phyloP scores from a whole-genome alignment of 805 yeast genomes.

The Schwanniomyces pseudopolymorphus region DNA sequence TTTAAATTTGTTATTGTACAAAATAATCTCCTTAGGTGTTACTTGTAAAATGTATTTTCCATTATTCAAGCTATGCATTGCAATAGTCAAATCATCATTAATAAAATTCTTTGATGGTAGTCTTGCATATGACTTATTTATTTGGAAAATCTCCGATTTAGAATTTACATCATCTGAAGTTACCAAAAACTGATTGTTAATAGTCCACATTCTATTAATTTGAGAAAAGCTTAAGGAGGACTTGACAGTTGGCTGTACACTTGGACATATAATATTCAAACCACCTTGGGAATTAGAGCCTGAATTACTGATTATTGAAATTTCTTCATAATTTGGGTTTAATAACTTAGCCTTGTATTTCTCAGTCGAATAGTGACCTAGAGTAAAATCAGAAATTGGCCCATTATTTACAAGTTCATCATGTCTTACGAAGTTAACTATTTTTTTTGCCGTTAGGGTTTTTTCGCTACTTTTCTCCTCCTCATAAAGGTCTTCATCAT shows the following conservation, averaged over 20 bases:
- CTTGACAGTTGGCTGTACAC: slow-evolving; percentile 65
- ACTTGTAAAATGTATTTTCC: slow-evolving; percentile 71
- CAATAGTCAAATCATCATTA: slow-evolving; percentile 61
- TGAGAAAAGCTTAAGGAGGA: slow-evolving; percentile 71
- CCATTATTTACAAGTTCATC: slow-evolving; percentile 68
- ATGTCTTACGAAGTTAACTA: slow-evolving; percentile 38
- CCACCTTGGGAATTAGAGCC: slow-evolving; percentile 60
- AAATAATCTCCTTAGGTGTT: slow-evolving; percentile 59
- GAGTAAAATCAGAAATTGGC: slow-evolving; percentile 66
- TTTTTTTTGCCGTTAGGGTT: slow-evolving; percentile 12
- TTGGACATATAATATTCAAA: slow-evolving; percentile 62
- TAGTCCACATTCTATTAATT: slow-evolving; percentile 74
- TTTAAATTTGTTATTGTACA: slow-evolving; percentile 62
- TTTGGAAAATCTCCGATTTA: slow-evolving; percentile 68
- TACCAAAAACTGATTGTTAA: slow-evolving; percentile 59
- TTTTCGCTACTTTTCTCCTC: slow-evolving; percentile 33
- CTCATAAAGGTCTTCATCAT: slow-evolving; percentile 43
- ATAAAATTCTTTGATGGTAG: slow-evolving; percentile 62
- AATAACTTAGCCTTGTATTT: slow-evolving; percentile 57
- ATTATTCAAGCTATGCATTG: slow-evolving; percentile 58
- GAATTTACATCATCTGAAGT: slow-evolving; percentile 67
- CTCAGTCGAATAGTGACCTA: slow-evolving; percentile 60
- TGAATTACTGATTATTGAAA: slow-evolving; percentile 66
- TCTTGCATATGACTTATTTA: slow-evolving; percentile 60
- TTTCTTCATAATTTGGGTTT: slow-evolving; percentile 67